These are phyloP conservation scores for Pseudozyma pruni DNA, from an alignment of 1,284 basidiomycete genomes.

Conservation along the genomic window DNA sequence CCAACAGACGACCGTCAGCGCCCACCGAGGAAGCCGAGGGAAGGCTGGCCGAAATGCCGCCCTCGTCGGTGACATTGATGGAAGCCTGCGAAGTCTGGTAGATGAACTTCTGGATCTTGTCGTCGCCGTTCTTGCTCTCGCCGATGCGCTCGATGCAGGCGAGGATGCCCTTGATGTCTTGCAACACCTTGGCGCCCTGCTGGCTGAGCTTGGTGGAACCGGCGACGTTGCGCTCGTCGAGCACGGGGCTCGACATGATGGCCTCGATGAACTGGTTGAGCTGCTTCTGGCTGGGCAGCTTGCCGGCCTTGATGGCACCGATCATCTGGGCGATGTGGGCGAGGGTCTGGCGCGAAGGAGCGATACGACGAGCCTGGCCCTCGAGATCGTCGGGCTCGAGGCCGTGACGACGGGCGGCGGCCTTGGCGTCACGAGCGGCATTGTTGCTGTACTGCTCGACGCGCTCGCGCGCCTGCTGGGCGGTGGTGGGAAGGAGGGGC, in stretches of 20 bases:
- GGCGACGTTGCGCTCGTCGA: constrained; percentile 45
- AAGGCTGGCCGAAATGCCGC: constrained; percentile 26
- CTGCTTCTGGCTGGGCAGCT: constrained; percentile 51
- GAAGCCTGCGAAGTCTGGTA: constrained; percentile 64
- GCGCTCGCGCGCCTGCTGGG: constrained; percentile 22
- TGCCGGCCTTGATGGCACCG: constrained; percentile 52
- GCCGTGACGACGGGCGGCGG: constrained; percentile 39
- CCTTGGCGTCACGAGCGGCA: constrained; percentile 40
- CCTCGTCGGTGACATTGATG: constrained; percentile 48
- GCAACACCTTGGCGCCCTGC: constrained; percentile 43
- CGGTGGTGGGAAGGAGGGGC: constrained; percentile 46
- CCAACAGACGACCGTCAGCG: constrained; percentile 63
- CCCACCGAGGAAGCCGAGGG: constrained; percentile 43
- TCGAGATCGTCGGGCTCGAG: constrained; percentile 45
- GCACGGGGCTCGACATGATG: constrained; percentile 48
- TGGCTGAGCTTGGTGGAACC: constrained; percentile 51
- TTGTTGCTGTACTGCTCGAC: constrained; percentile 29
- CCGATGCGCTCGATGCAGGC: constrained; percentile 52
- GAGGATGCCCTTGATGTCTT: constrained; percentile 53
- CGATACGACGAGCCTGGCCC: constrained; percentile 26
- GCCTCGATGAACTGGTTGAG: constrained; percentile 46
- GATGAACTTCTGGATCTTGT: constrained; percentile 70
- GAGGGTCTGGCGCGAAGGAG: constrained; percentile 44
- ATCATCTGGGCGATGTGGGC: constrained; percentile 45
- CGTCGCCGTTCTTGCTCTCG: constrained; percentile 62